Evolutionary conservation across 805 yeast genomes (phyloP).

Genomic region (Teunomyces stri): DNA sequence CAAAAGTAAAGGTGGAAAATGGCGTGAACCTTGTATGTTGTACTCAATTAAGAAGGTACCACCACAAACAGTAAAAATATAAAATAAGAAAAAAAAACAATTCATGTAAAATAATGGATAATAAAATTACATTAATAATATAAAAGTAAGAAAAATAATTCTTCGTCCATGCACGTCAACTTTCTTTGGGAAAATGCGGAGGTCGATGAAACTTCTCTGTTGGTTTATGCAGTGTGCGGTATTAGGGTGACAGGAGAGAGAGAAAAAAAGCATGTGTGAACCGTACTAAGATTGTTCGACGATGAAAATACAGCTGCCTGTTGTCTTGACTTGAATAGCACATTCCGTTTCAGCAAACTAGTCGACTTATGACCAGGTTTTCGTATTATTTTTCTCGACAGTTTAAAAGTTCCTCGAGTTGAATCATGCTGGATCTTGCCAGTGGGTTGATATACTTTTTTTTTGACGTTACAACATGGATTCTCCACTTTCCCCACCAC

Average conservation of each 20-base stretch:
- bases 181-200: neutral
- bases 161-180: neutral
- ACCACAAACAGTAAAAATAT: neutral
- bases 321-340: neutral
- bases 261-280: neutral
- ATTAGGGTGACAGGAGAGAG: neutral
- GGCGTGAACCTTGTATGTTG: neutral
- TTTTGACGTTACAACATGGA: neutral
- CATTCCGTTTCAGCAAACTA: too few relatives aligned
- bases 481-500: neutral
- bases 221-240: neutral
- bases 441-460: neutral
- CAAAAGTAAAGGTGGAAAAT: neutral
- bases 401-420: neutral
- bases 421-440: neutral
- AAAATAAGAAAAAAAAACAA: neutral
- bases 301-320: neutral
- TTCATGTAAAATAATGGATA: neutral
- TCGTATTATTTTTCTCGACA: neutral
- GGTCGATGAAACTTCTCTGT: slow-evolving; percentile 1
- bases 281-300: neutral
- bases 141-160: neutral
- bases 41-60: neutral
- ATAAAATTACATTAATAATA: neutral
- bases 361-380: too few relatives aligned